A percentile compares a stretch with the other conserved stretches of the same genome.
Conservation (phyloP, 768 basidiomycete species). For the Coprinellus micaceus region DNA sequence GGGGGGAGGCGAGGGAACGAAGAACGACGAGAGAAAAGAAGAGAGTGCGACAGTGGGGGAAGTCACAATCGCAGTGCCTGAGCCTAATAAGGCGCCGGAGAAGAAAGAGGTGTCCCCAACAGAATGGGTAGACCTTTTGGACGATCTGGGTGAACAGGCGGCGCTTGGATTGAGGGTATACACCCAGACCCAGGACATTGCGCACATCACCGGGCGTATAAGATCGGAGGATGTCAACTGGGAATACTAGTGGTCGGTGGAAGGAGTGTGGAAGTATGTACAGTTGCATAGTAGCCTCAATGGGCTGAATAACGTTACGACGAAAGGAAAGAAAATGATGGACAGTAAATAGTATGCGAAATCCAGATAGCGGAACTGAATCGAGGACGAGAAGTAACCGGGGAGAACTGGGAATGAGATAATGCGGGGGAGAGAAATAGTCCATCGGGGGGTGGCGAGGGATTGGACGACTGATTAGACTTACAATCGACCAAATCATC, state of each 20-base stretch:
- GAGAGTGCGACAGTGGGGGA: not conserved
- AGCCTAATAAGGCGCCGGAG: not conserved
- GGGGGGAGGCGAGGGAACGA: no score
- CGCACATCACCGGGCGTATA: not conserved
- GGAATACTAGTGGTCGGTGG: not conserved
- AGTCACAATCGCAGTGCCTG: not conserved
- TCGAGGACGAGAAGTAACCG: no score
- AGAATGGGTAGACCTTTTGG: not conserved
- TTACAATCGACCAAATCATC: slow-evolving; percentile 15
- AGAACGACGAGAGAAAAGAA: not conserved
- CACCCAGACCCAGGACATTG: not conserved
- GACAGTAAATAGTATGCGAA: no score
- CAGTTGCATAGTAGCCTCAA: not conserved
- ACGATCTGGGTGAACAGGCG: not conserved
- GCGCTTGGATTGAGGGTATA: not conserved
- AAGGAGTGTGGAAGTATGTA: not conserved
- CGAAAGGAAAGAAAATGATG: no score
- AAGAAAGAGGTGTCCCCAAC: not conserved
- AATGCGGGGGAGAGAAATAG: not conserved
- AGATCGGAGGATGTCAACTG: not conserved
- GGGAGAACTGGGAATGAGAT: not conserved
- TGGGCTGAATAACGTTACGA: no score
- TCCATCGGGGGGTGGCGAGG: not conserved
- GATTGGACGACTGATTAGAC: not conserved
- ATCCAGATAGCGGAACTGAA: no score